phyloP scores from a whole-genome alignment of 208 protist species.

The Trypanosoma mega region DNA sequence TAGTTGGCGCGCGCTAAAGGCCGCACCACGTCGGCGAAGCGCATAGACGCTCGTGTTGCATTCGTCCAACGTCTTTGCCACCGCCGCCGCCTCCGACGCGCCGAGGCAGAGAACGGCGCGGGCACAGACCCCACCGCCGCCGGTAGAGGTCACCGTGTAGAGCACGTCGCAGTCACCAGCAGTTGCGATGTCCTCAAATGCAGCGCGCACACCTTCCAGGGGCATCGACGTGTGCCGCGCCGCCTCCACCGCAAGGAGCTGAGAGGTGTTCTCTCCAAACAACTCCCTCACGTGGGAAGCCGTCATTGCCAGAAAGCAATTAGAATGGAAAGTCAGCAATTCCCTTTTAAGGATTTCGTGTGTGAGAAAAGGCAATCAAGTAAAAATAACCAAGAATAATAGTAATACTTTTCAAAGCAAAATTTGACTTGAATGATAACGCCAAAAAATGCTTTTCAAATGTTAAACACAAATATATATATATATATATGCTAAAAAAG shows the following conservation, averaged over 20 bases:
- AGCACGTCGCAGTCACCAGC: conserved; percentile 17
- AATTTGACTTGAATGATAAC: no score
- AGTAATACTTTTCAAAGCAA: no score
- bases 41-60: conserved; percentile 19
- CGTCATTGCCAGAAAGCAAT: background rate
- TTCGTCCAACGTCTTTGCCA: conserved; percentile 4
- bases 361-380: no score
- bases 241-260: conserved; percentile 14
- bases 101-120: conserved; percentile 3
- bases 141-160: conserved; percentile 11
- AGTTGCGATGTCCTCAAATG: conserved; percentile 16
- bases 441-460: no score
- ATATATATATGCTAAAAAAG: no score
- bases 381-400: no score
- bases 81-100: conserved; percentile 7
- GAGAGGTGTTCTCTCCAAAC: background rate
- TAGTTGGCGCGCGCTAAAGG: background rate
- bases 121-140: background rate
- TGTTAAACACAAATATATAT: no score
- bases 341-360: no score
- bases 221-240: background rate
- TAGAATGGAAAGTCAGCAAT: no score
- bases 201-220: conserved; percentile 2
- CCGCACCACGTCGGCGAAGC: conserved; percentile 7
- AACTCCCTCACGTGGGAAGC: conserved; percentile 3